Percentiles rank a stretch among this genome's conserved stretches.
Evolutionary conservation across 768 basidiomycete genomes (phyloP).

Genomic region (Thelephora ganbajun): DNA sequence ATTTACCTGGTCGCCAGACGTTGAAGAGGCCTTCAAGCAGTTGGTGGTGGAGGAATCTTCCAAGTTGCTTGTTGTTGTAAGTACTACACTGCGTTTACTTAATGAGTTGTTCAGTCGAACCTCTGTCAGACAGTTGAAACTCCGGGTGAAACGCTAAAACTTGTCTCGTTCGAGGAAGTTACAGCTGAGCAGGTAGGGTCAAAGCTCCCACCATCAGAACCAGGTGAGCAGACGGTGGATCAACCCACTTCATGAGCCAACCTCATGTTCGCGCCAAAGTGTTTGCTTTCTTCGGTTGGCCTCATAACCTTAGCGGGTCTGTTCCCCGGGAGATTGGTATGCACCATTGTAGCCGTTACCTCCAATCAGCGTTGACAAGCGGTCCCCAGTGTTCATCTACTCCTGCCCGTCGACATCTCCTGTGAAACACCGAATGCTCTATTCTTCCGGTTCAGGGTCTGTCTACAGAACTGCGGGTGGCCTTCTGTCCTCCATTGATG

Average conservation of each 20-base stretch:
- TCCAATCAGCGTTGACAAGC: not conserved
- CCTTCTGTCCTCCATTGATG: constrained; percentile 28
- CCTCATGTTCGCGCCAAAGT: constrained; percentile 14
- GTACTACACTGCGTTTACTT: constrained; percentile 11
- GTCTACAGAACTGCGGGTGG: constrained; percentile 44
- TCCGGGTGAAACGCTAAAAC: constrained; percentile 41
- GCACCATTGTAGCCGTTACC: constrained; percentile 9
- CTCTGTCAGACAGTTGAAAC: constrained; percentile 47
- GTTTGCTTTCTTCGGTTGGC: constrained; percentile 60
- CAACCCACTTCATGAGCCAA: constrained; percentile 3
- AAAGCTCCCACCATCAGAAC: constrained; percentile 40
- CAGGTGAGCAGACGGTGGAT: constrained; percentile 25
- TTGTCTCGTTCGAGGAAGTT: constrained; percentile 27
- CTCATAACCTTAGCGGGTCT: constrained; percentile 24
- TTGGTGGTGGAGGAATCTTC: constrained; percentile 35
- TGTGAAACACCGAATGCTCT: constrained; percentile 80
- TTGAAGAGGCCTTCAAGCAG: constrained; percentile 47
- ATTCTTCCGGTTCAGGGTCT: constrained; percentile 54
- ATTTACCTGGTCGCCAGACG: constrained; percentile 53
- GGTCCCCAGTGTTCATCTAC: constrained; percentile 70
- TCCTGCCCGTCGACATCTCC: constrained; percentile 75
- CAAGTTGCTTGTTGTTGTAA: constrained; percentile 52
- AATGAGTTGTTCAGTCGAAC: not conserved
- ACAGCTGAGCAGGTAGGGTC: constrained; percentile 30
- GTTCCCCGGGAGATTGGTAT: constrained; percentile 46